Base-by-base conservation (phyloP, 2,329 filamentous ascomycete genomes). In the Penicillium sp. region DNA sequence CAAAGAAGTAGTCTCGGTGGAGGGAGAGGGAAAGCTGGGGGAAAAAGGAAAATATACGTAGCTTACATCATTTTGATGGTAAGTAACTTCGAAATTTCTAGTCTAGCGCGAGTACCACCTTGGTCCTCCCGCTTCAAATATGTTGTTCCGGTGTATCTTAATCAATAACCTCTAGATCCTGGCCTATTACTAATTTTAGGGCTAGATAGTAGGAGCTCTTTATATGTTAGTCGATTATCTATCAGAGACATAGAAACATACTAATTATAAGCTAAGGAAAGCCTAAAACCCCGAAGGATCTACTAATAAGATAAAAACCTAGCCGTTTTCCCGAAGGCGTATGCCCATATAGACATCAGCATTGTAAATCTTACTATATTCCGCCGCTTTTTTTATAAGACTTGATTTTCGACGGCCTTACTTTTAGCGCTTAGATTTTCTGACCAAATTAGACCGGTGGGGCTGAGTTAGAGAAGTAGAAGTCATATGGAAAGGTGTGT, bases 341-440 rank as follows among this genome's bases (percentile, higher is more conserved):
- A 23, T 23, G 23, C 8, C 30, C 8, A 34, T 4, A 34, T 4
- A 34, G 30, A 34, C 8, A 34, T 34, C 8, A 34, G 30, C 8
- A 34, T 34, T 4, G 8, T 4, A 34, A 5, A 34, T 34, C 30
- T 34, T 34, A 4, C 30, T 53, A 42, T 56, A 56, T 39, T 56
- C 40, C 16, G 18, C 40, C 16, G 49, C 44, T 46, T 56, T 53
- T 38, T 49, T 53, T 34, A 53, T 53, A n/a, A 56, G 29, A 36
- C 40, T 35, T 32, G 16, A 45, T 38, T 49, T 56, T 29, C 54
- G 39, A 34, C 35, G 34, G 16, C 43, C 32, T 36, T 9, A 13
- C 40, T 47, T 47, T 38, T 47, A 18, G 45, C 36, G 45, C 34
- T 16, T 40, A 6, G 36, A 47, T 19, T 47, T 47, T 40, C 23